phyloP scores from a whole-genome alignment of 805 yeast species.

The Kregervanrija fluxuum region DNA sequence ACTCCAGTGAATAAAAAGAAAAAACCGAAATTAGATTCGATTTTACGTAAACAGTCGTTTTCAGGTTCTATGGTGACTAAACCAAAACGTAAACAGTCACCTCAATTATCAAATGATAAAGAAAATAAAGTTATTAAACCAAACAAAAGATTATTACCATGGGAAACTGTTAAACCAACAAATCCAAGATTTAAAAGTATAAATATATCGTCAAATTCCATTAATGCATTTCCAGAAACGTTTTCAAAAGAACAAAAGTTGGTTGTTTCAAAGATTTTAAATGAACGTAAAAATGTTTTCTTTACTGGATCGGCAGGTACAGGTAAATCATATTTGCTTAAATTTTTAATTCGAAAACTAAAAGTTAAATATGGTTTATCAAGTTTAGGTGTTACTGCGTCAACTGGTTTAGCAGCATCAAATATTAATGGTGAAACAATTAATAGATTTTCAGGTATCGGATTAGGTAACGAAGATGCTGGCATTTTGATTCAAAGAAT shows the following conservation, averaged over 20 bases:
- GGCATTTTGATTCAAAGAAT: constrained; percentile 41
- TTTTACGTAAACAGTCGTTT: constrained; percentile 4
- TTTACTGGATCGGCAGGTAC: constrained; percentile 88
- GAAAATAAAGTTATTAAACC: too few relatives aligned
- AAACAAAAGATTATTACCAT: too few relatives aligned
- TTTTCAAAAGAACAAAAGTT: constrained; percentile 25
- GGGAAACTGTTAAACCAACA: too few relatives aligned
- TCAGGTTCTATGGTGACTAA: background rate
- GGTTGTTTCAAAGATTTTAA: constrained; percentile 46
- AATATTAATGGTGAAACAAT: constrained; percentile 88
- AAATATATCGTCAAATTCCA: background rate
- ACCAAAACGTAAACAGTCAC: background rate
- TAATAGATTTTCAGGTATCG: constrained; percentile 81
- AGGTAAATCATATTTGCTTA: constrained; percentile 68
- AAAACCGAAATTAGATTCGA: too few relatives aligned
- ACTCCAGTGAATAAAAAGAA: too few relatives aligned
- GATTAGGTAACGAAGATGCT: constrained; percentile 56
- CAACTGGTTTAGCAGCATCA: constrained; percentile 94
- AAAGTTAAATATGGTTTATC: constrained; percentile 34
- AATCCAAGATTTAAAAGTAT: background rate
- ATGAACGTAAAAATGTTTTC: constrained; percentile 48
- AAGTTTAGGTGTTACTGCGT: constrained; percentile 82
- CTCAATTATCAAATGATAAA: background rate
- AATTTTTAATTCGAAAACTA: constrained; percentile 54
- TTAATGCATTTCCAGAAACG: background rate